Base-by-base conservation (phyloP, 108 stramenopile genomes). In the Pseudonitzschia pungens region DNA sequence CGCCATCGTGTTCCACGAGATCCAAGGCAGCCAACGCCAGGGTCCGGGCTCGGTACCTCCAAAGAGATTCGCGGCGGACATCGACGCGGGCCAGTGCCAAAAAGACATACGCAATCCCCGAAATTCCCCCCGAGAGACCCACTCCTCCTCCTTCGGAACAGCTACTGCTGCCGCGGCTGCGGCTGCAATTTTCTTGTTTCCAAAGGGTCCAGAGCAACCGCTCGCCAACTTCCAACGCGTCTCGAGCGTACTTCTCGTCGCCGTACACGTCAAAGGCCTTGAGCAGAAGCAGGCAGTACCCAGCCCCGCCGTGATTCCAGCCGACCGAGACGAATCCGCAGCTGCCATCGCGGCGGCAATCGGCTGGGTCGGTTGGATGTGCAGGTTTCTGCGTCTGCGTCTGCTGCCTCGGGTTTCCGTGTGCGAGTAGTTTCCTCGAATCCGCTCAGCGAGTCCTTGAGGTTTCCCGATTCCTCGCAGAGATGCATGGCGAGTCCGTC, bases 41-140 rank as follows among this genome's bases (percentile, higher is more conserved):
- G 1, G 22, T 20, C 33, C 32, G 22, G n/a, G 62, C 62, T 16
- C 62, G 62, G 6, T 33, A 1, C 31, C 9, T 33, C 62, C 62
- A 63, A 2, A 63, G 9, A 4, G 8, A 8, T 18, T 12, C 15
- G 4, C 28, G 7, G 36, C n/a, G 36, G 5, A n/a, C 10, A 63
- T 63, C 62, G 21, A 63, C 62, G 10, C 62, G 10, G 24, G 62
- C 62, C 62, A 63, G 10, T 40, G 62, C 62, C 62, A 63, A 36
- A 21, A 63, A 63, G n/a, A 63, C 31, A 41, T 63, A 63, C 15
- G 62, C 62, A 36, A 63, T 41, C 4, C 62, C 62, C 62, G 62
- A 20, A 6, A 20, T 27, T 9, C 62, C 62, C 28, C 31, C 40
- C 31, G 62, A 8, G 27, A 63, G 31, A 14, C 62, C 62, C 6